A percentile compares a stretch with the other conserved stretches of the same genome.
Evolutionary conservation across 192 early-diverging fungal genomes (phyloP).

Genomic region (Chytriomyces confervae): DNA sequence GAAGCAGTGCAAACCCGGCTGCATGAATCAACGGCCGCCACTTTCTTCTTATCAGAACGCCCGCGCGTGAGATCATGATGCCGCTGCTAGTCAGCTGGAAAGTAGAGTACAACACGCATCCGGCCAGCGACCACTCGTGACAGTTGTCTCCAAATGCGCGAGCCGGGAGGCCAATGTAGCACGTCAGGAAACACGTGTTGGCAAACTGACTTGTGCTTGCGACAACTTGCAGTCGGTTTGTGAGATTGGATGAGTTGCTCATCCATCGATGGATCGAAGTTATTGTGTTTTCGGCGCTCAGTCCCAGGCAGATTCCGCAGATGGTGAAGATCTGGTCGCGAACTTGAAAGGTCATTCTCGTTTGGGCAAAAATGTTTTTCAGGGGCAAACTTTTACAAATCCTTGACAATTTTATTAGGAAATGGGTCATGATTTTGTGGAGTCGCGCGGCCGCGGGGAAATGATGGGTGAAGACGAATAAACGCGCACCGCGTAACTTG

Average conservation of each 20-base stretch:
- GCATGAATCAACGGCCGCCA: background rate
- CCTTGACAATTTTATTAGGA: background rate
- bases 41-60: background rate
- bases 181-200: background rate
- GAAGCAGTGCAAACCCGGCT: background rate
- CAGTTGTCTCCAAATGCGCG: background rate
- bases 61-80: background rate
- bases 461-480: too few species aligned
- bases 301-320: background rate
- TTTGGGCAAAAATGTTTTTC: background rate
- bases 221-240: background rate
- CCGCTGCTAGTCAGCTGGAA: background rate
- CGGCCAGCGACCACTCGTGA: background rate
- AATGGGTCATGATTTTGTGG: too few species aligned
- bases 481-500: too few species aligned
- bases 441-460: too few species aligned
- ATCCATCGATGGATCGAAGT: background rate
- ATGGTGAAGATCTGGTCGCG: slow-evolving; percentile 1
- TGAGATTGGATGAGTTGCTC: background rate
- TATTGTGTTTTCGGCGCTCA: background rate
- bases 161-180: background rate
- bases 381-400: too few species aligned
- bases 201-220: background rate
- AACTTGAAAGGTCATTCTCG: background rate
- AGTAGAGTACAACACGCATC: background rate